Base-by-base conservation (phyloP, 805 yeast genomes). In the Cyberlindnera galapagoensis region DNA sequence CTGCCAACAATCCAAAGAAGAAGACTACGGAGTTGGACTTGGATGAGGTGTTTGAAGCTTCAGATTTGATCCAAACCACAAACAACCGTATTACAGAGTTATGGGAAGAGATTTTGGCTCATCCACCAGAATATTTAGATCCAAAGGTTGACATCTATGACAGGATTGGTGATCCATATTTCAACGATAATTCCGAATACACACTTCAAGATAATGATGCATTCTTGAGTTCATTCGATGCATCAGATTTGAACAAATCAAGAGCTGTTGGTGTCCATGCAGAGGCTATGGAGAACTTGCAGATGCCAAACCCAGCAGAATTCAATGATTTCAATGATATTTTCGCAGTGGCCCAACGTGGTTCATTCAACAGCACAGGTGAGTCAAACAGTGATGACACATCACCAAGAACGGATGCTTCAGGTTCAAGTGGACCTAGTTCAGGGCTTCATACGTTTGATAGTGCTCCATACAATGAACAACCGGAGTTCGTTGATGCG, bases 41-140 rank as follows among this genome's bases (percentile, higher is more conserved):
- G 12, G 18, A 14, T 4, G 35, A 20, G 10, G 24, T 34, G 13
- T 13, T 14, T 7, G 18, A 24, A 2, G 23, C 19, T 3, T 28
- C 34, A 5, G 28, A 21, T 3, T 13, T 26, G 18, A 13, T 21
- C 10, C 27, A 25, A 9, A 28, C 24, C 18, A 29, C 34, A 4
- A 28, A 31, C 15, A 20, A 33, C 5, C 21, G 26, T 4, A 24
- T 28, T 4, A 11, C 24, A n/a, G 40, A 37, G 9, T 27, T 47
- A 16, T 56, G 59, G 55, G 21, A 28, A 7, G 36, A 38, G 18
- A 28, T 56, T 8, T 32, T 49, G 16, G 60, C 54, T 34, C 34
- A 38, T 6, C 17, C 45, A 1, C 43, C 43, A 5, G 59, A 56
- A 26, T 55, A 52, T 28, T 37, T 55, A 17, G 38, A 44, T 7